A percentile compares a stretch with the other conserved stretches of the same genome.
phyloP scores from a whole-genome alignment of 805 yeast genomes.

The Candida koratica region DNA sequence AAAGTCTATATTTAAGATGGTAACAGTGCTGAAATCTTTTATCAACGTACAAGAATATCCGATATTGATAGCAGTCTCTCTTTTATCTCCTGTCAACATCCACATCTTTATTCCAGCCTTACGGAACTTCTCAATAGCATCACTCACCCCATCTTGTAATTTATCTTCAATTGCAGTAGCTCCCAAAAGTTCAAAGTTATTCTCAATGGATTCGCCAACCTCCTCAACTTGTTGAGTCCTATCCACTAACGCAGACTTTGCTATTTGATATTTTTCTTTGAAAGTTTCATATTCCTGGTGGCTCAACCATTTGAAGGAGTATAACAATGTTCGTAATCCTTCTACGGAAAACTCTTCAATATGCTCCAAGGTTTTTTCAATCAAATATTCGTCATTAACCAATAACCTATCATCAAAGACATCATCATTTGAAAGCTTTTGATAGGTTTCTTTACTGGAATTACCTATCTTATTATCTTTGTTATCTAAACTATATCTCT shows the following conservation, averaged over 20 bases:
- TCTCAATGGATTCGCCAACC: constrained; percentile 72
- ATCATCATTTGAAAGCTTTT: not conserved
- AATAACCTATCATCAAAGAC: constrained; percentile 50
- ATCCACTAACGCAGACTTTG: constrained; percentile 69
- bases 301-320: constrained; percentile 71
- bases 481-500: constrained; percentile 44
- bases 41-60: constrained; percentile 93
- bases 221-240: constrained; percentile 64
- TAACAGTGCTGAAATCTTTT: constrained; percentile 87
- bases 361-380: constrained; percentile 84
- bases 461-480: not conserved
- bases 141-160: constrained; percentile 94
- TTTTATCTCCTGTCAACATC: constrained; percentile 98
- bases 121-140: constrained; percentile 84
- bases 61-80: constrained; percentile 96
- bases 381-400: constrained; percentile 66
- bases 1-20: constrained; percentile 52
- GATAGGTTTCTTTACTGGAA: not conserved
- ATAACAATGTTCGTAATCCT: constrained; percentile 86
- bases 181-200: constrained; percentile 66
- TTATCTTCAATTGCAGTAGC: constrained; percentile 98
- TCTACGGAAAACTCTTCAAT: constrained; percentile 93
- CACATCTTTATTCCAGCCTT: constrained; percentile 93
- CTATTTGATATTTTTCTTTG: constrained; percentile 64
- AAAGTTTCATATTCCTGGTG: constrained; percentile 58